phyloP scores from a whole-genome alignment of 2,329 filamentous ascomycete genomes.

The Pyricularia sp. region DNA sequence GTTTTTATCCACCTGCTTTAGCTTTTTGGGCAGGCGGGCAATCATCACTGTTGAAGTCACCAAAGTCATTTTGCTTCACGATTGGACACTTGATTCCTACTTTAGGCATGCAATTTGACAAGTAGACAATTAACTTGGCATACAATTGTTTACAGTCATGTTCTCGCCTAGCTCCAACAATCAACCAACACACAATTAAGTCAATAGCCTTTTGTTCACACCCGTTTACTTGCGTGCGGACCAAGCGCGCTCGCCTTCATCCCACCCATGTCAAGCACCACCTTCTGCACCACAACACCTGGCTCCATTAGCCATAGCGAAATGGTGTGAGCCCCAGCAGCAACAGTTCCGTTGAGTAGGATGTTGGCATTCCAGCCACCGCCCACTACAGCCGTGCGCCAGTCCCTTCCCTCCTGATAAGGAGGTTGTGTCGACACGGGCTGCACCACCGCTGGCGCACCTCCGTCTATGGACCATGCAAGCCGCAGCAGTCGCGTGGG shows the following conservation, averaged over 20 bases:
- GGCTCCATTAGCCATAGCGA: conserved; percentile 19
- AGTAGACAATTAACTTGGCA: too few relatives aligned
- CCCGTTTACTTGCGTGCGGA: conserved; percentile 16
- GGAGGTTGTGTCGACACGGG: conserved; percentile 15
- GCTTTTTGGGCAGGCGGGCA: background rate
- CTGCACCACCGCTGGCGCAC: conserved; percentile 13
- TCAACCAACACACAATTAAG: background rate
- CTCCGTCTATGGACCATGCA: conserved; percentile 17
- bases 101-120: background rate
- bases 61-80: too few relatives aligned
- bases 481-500: conserved; percentile 16
- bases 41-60: too few relatives aligned
- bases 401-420: conserved; percentile 15
- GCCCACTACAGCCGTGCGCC: conserved; percentile 17
- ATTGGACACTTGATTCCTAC: too few relatives aligned
- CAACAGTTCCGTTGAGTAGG: conserved; percentile 11
- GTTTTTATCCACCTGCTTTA: background rate
- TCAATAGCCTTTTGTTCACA: background rate
- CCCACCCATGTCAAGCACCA: conserved; percentile 20
- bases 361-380: conserved; percentile 16
- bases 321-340: conserved; percentile 16
- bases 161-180: background rate
- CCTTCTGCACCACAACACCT: conserved; percentile 21
- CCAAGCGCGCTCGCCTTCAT: conserved; percentile 19
- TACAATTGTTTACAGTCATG: too few relatives aligned